A percentile compares a stretch with the other conserved stretches of the same genome.
Evolutionary conservation across 148 eudicot species (phyloP).

Genomic region (Polygonum maritimum): DNA sequence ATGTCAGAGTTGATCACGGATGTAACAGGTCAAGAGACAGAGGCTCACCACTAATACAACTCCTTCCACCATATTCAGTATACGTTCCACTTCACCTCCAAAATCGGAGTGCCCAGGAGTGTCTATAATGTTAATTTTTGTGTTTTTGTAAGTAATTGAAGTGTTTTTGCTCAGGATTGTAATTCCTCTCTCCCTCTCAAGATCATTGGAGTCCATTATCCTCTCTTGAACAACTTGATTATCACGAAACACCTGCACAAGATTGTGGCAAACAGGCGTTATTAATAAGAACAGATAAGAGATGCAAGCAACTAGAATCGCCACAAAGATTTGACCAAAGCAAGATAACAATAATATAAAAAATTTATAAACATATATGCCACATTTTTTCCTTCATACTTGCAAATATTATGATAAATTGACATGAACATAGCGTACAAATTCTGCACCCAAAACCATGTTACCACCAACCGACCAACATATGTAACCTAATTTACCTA

Average conservation of each 20-base stretch:
- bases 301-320: background rate
- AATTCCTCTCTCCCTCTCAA: constrained; percentile 97
- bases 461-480: background rate
- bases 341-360: no score
- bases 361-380: no score
- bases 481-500: background rate
- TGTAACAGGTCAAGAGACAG: background rate
- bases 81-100: constrained; percentile 99
- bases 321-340: background rate
- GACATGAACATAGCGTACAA: background rate
- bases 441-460: background rate
- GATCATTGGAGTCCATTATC: constrained; percentile 99
- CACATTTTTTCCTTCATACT: no score
- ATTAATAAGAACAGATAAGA: background rate
- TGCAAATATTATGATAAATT: no score
- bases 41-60: constrained; percentile 76
- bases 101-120: constrained; percentile 99
- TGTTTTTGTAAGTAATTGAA: constrained; percentile 73
- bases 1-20: background rate
- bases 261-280: background rate
- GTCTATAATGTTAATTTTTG: constrained; percentile 92
- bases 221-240: constrained; percentile 88
- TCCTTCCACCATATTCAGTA: constrained; percentile 98
- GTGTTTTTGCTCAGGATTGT: constrained; percentile 97
- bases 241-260: constrained; percentile 91